These are phyloP conservation scores for Macrophomina pseudophaseolina DNA, from an alignment of 2,329 filamentous ascomycete species.

Conservation along the genomic window DNA sequence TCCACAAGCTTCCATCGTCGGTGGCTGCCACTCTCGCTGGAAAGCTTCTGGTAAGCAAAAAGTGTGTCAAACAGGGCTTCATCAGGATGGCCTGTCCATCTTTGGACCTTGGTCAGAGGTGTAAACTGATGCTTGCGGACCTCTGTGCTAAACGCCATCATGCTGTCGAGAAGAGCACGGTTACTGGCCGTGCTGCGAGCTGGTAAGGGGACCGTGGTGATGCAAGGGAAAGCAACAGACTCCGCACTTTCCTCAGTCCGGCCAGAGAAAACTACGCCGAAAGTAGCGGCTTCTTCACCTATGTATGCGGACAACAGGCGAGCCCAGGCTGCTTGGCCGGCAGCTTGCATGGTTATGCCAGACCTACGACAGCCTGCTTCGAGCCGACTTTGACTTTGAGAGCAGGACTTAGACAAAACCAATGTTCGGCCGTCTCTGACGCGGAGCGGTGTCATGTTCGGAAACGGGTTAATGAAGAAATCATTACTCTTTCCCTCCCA, in stretches of 20 bases:
- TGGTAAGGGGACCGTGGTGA: conserved; percentile 78
- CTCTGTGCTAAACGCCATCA: conserved; percentile 69
- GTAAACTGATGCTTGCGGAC: conserved; percentile 74
- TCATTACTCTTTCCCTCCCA: conserved; percentile 65
- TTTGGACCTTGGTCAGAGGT: conserved; percentile 73
- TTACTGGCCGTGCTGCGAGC: conserved; percentile 63
- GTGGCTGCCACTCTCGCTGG: conserved; percentile 33
- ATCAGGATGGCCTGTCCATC: conserved; percentile 69
- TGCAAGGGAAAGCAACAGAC: conserved; percentile 73
- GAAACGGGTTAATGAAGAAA: conserved; percentile 72
- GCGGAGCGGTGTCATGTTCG: conserved; percentile 70
- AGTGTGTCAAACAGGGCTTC: conserved; percentile 80
- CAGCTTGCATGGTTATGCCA: conserved; percentile 76
- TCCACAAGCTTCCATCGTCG: conserved; percentile 63
- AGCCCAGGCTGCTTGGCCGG: conserved; percentile 79
- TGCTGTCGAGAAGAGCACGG: conserved; percentile 61
- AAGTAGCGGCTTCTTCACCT: conserved; percentile 75
- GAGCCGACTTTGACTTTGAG: conserved; percentile 53
- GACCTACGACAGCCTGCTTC: conserved; percentile 60
- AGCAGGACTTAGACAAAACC: conserved; percentile 46
- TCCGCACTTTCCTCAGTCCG: conserved; percentile 66
- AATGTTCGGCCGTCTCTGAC: conserved; percentile 41
- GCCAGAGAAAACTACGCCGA: conserved; percentile 82
- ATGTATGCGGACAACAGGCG: conserved; percentile 75
- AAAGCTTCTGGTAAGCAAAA: conserved; percentile 77